phyloP scores from a whole-genome alignment of 768 basidiomycete genomes.

The Calocybe indica region DNA sequence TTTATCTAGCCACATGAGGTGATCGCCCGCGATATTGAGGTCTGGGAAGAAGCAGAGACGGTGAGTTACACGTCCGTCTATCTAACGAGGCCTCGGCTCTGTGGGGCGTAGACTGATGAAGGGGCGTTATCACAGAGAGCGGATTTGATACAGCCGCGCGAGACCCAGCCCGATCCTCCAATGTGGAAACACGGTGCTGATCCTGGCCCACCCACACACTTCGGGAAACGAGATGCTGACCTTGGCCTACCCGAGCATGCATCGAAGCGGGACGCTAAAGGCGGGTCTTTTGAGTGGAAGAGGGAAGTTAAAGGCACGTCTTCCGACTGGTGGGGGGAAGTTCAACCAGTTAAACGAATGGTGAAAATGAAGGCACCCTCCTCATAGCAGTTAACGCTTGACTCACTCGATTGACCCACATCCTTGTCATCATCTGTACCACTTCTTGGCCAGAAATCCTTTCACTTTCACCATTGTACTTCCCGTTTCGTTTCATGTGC shows the following conservation, averaged over 20 bases:
- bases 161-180: constrained; percentile 5
- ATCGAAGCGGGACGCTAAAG: neutral
- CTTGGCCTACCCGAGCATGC: neutral
- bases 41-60: constrained; percentile 1
- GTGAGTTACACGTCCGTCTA: constrained; percentile 4
- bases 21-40: constrained; percentile 11
- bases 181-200: constrained; percentile 15
- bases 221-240: constrained; percentile 11
- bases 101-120: neutral
- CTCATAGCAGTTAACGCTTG: too few species aligned
- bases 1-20: constrained; percentile 7
- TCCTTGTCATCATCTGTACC: too few species aligned
- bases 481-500: too few species aligned
- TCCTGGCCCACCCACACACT: constrained; percentile 1
- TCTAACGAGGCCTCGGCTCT: too few species aligned
- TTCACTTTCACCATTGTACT: too few species aligned
- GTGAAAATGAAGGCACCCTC: too few species aligned
- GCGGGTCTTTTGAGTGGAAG: neutral
- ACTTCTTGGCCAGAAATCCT: too few species aligned
- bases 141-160: constrained; percentile 5
- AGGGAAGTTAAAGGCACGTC: too few species aligned
- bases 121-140: neutral
- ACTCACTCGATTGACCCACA: too few species aligned
- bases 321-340: too few species aligned
- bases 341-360: too few species aligned